Evolutionary conservation across 371 early-diverging fungal genomes (phyloP).

Genomic region (Mucor saturninus): DNA sequence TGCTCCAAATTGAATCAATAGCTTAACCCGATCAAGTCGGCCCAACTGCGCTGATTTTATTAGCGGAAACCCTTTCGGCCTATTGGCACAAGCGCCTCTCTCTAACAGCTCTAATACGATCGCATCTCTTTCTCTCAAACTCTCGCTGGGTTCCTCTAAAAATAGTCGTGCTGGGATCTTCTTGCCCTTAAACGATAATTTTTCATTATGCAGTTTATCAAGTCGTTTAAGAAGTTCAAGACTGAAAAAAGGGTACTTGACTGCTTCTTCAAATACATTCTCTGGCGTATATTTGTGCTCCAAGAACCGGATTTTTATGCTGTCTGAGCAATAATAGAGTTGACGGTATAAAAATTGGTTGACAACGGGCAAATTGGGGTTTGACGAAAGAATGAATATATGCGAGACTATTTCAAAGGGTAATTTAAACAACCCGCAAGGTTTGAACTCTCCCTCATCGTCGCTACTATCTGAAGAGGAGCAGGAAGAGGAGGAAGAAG

Average conservation of each 20-base stretch:
- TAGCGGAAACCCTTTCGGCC: conserved; percentile 60
- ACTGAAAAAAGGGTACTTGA: conserved; percentile 43
- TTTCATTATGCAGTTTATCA: conserved; percentile 19
- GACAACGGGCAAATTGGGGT: conserved; percentile 36
- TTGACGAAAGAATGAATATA: conserved; percentile 47
- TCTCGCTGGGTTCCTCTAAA: conserved; percentile 12
- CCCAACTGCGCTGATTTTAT: conserved; percentile 58
- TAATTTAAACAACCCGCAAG: conserved; percentile 18
- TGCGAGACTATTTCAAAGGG: conserved; percentile 47
- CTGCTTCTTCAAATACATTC: conserved; percentile 32
- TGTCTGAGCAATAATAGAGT: conserved; percentile 32
- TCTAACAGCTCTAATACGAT: conserved; percentile 35
- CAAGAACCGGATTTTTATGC: conserved; percentile 37
- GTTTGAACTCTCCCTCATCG: conserved; percentile 16
- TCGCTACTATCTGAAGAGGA: conserved; percentile 13
- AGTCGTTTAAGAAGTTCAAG: conserved; percentile 25
- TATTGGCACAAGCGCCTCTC: conserved; percentile 47
- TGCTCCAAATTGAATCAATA: conserved; percentile 51
- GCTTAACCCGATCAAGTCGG: conserved; percentile 41
- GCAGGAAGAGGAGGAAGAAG: conserved; percentile 17
- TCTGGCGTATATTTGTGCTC: conserved; percentile 17
- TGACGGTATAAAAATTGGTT: conserved; percentile 29
- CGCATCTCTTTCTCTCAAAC: conserved; percentile 15
- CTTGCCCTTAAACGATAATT: conserved; percentile 22
- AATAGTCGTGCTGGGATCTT: conserved; percentile 47